These are phyloP conservation scores for Cyathus olla DNA, from an alignment of 1,284 basidiomycete species.

Conservation along the genomic window DNA sequence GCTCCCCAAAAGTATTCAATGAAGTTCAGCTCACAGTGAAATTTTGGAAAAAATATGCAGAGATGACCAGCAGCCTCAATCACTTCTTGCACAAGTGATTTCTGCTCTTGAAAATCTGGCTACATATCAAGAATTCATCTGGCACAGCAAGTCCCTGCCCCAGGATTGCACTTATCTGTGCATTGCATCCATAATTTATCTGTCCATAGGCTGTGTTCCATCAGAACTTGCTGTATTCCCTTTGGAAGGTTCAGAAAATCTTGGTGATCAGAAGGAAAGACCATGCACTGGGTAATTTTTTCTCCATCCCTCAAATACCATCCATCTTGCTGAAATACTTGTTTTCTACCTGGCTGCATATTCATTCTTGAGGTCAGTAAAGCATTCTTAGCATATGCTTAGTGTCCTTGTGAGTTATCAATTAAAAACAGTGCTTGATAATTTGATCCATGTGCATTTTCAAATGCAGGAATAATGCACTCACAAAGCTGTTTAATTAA, in stretches of 20 bases:
- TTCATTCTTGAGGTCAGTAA: slow-evolving; percentile 47
- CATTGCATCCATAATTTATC: slow-evolving; percentile 31
- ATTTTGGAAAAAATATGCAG: slow-evolving; percentile 43
- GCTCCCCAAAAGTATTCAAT: slow-evolving; percentile 40
- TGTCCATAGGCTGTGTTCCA: slow-evolving; percentile 37
- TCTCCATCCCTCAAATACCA: slow-evolving; percentile 36
- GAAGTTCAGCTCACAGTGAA: slow-evolving; percentile 47
- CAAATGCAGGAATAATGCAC: slow-evolving; percentile 5
- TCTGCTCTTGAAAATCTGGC: slow-evolving; percentile 32
- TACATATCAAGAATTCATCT: slow-evolving; percentile 28
- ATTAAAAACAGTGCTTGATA: slow-evolving; percentile 48
- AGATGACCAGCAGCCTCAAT: slow-evolving; percentile 37
- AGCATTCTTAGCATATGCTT: slow-evolving; percentile 48
- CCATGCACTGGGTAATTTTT: slow-evolving; percentile 42
- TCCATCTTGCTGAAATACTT: slow-evolving; percentile 39
- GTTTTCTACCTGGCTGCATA: slow-evolving; percentile 49
- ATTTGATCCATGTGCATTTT: slow-evolving; percentile 38
- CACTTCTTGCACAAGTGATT: slow-evolving; percentile 37
- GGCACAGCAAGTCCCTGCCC: slow-evolving; percentile 25
- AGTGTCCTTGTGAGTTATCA: slow-evolving; percentile 55
- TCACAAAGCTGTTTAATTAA: neutral
- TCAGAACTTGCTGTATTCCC: slow-evolving; percentile 45
- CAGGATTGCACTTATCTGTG: slow-evolving; percentile 18
- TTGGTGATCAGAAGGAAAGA: slow-evolving; percentile 38
- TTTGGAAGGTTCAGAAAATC: slow-evolving; percentile 39